Percentiles rank a stretch among this genome's conserved stretches.
Conservation (phyloP, 208 protist genomes). For the Crithidia brevicula region DNA sequence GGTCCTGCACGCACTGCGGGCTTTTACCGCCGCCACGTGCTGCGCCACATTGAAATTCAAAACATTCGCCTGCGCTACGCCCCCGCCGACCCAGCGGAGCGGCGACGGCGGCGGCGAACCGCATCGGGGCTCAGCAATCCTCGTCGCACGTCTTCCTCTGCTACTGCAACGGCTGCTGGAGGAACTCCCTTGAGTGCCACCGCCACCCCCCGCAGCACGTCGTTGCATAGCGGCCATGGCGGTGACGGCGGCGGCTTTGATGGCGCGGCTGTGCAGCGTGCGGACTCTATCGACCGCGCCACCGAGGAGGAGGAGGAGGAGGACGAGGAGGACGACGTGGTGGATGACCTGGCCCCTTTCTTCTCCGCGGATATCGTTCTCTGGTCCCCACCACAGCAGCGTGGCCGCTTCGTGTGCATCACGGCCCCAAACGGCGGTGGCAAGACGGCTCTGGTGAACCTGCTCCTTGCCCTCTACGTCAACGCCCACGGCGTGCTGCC, state of each 20-base stretch:
- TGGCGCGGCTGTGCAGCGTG: background rate
- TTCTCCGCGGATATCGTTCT: slow-evolving; percentile 26
- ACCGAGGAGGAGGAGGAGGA: slow-evolving; percentile 10
- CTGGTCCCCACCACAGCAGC: slow-evolving; percentile 25
- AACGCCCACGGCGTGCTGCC: slow-evolving; percentile 5
- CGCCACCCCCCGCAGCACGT: slow-evolving; percentile 4
- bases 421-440: slow-evolving; percentile 58
- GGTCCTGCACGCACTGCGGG: slow-evolving; percentile 1
- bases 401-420: slow-evolving; percentile 63
- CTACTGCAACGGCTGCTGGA: background rate
- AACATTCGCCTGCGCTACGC: slow-evolving; percentile 33
- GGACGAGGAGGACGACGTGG: background rate
- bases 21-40: slow-evolving; percentile 32
- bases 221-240: background rate
- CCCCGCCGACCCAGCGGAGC: slow-evolving; percentile 2
- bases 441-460: slow-evolving; percentile 62
- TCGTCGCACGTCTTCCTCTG: background rate
- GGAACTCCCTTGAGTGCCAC: slow-evolving; percentile 1
- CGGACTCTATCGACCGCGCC: background rate
- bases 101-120: background rate
- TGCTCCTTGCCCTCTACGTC: slow-evolving; percentile 62
- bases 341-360: background rate
- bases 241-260: background rate
- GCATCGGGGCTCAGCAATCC: background rate
- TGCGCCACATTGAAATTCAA: slow-evolving; percentile 29